Evolutionary conservation across 2,329 filamentous ascomycete species (phyloP), one percentile per base, ranked within the genome.

Genomic region (Aureobasidium mangrovei): DNA sequence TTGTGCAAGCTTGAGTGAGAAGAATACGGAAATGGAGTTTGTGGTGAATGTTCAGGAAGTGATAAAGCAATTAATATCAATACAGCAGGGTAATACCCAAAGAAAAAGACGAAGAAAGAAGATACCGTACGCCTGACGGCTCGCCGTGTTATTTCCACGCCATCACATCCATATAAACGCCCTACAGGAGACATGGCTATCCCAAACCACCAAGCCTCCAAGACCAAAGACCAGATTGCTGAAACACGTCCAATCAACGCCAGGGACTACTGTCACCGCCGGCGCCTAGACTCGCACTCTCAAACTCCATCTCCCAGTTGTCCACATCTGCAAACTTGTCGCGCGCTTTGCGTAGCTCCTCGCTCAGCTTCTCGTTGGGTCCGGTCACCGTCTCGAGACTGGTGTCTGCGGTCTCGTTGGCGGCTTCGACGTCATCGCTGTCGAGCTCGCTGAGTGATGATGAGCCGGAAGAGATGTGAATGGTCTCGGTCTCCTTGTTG

Each of bases 281-380:
- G 56, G 75, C 72, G 12, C 49, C 49, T 33, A 71, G 67, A 51
- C 70, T 75, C 58, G 75, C 70, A 52, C 69, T 75, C 64, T 76
- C 75, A 61, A 77, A 77, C 44, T 76, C 73, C 64, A 77, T 68
- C 56, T 76, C 74, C 67, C 73, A 77, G 27, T 70, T 63, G 60
- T 77, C 75, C 4, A 77, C 69, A 53, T 76, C 74, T 28, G 67
- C 71, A 58, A 77, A 77, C 60, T 75, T 76, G 60, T 70, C 69
- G 58, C 69, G 70, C 28, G 72, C 72, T 1, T 66, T 70, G 57
- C 69, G 67, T 35, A 77, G 62, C 60, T 72, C 70, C 28, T 60
- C 62, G 39, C 63, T 66, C 7, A 63, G 60, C 10, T 63, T 64
- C 10, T 62, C 63, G 18, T 60, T 61, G 12, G 60, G 57, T 5